Evolutionary conservation across 257 asterid species (phyloP), one percentile per base, ranked within the genome.

Genomic region (Oldenlandia corymbosa): DNA sequence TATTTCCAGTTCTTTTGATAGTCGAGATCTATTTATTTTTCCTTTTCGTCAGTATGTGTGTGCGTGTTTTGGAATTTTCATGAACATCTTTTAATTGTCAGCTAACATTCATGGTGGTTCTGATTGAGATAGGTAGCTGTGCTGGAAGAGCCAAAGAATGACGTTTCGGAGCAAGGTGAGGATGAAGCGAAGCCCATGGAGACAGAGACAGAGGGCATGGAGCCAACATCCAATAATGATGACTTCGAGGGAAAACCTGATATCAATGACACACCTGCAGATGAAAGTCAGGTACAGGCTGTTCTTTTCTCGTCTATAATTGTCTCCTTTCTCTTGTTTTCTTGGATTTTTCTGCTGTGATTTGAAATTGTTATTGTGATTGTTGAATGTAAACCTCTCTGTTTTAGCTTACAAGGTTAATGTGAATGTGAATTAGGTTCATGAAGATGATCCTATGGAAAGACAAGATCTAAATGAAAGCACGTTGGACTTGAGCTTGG

Each of bases 401-500:
- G 5, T 43, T 58, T 21, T 16, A 43, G 8, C 11, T 56, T 23
- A 2, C 18, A 10, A 36, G 50, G n/a, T 36, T 32, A 7, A 48
- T 66, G 66, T 64, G 21, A 43, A 47, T 36, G 62, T 58, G 31
- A 63, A 20, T 73, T 82, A 84, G 96, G 85, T 72, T 46, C 56
- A 60, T 2, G 76, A 64, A 56, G 73, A 59, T 48, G 77, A 58
- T 58, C 77, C 68, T 18, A 66, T 64, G 42, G 80, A 74, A 62
- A 74, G 90, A 28, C 96, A 88, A 30, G 96, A 91, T 82, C 79
- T 91, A 68, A 91, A 91, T 11, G 91, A 76, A 69, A 83, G 88
- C 80, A 81, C 95, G 1, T 66, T 88, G 76, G 96, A 86, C 73
- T 74, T 88, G 82, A 85, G 94, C 68, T 67, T 88, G 78, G 97